Evolutionary conservation across 2,329 filamentous ascomycete genomes (phyloP).

Genomic region (Pseudogymnoascus sp.): DNA sequence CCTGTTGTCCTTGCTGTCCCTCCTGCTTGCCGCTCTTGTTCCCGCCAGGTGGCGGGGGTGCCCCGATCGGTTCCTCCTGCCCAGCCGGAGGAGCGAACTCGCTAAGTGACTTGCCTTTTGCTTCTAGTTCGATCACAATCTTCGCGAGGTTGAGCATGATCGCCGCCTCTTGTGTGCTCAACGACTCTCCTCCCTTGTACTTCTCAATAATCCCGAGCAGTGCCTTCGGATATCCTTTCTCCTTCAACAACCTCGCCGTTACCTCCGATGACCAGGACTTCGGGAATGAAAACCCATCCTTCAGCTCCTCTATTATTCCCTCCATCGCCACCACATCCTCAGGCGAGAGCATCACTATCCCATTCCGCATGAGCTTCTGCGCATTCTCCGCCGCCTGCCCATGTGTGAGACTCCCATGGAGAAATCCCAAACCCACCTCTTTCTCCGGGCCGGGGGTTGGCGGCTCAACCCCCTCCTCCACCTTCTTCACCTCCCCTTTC

Average conservation of each 20-base stretch:
- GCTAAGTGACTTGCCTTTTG: background rate
- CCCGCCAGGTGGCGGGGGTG: background rate
- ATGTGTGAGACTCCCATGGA: background rate
- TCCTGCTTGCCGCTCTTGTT: slow-evolving; percentile 21
- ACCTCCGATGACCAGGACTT: background rate
- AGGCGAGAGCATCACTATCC: background rate
- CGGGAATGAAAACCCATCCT: slow-evolving; percentile 13
- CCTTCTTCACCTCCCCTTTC: slow-evolving; percentile 17
- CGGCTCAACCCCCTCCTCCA: slow-evolving; percentile 14
- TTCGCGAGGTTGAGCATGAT: background rate
- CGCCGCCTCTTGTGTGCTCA: slow-evolving; percentile 15
- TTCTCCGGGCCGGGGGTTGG: background rate
- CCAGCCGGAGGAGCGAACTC: background rate
- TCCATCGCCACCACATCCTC: background rate
- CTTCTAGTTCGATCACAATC: background rate
- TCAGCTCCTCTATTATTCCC: background rate
- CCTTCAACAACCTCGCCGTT: slow-evolving; percentile 16
- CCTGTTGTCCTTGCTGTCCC: background rate
- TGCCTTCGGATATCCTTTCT: slow-evolving; percentile 15
- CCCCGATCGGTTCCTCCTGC: background rate
- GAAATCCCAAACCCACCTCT: slow-evolving; percentile 15
- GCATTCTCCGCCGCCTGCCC: background rate
- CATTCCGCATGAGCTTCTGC: background rate
- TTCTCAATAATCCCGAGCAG: slow-evolving; percentile 18
- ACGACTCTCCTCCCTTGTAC: slow-evolving; percentile 30